These are phyloP conservation scores for Colletotrichum tabaci DNA, from an alignment of 2,329 filamentous ascomycete species.

Conservation along the genomic window DNA sequence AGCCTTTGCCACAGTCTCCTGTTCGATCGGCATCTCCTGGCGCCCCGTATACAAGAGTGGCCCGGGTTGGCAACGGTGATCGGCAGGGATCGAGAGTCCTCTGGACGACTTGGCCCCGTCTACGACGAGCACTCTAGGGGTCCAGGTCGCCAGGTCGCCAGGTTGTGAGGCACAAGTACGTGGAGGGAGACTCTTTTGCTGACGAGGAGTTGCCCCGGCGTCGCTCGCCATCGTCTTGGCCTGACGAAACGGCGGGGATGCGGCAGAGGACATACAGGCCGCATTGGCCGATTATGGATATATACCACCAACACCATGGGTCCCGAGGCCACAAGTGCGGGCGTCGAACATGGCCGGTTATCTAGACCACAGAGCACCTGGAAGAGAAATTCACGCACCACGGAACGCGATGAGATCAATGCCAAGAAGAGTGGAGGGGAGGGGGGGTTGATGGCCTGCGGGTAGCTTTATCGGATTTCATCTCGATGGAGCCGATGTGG, in stretches of 20 bases:
- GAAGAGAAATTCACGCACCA: background rate
- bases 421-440: background rate
- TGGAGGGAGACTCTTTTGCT: too few relatives aligned
- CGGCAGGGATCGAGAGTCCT: background rate
- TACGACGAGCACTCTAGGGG: background rate
- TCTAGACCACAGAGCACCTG: too few relatives aligned
- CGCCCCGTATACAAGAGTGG: background rate
- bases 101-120: background rate
- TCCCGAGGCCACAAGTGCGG: background rate
- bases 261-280: background rate
- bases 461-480: background rate
- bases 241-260: background rate
- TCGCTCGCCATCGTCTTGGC: background rate
- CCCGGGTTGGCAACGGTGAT: background rate
- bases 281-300: background rate
- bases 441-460: background rate
- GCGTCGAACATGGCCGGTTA: background rate
- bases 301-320: background rate
- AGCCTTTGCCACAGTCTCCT: background rate
- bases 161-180: too few relatives aligned
- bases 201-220: background rate
- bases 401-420: background rate
- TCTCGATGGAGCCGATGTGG: background rate
- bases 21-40: background rate
- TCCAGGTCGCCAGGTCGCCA: background rate